phyloP scores from a whole-genome alignment of 2,329 filamentous ascomycete species.

The Calonectria pteridis region DNA sequence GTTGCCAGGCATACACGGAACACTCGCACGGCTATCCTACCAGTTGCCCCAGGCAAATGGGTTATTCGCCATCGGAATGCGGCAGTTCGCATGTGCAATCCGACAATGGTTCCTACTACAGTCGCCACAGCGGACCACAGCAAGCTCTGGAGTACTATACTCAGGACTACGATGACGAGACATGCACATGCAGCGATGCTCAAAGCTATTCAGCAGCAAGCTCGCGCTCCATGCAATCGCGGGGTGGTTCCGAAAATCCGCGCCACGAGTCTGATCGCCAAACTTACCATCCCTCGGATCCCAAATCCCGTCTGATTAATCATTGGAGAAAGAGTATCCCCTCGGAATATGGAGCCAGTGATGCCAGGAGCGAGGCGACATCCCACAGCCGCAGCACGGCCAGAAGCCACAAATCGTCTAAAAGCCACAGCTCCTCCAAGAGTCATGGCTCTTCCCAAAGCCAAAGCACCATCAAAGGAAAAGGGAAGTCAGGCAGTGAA shows the following conservation, averaged over 20 bases:
- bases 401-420: background rate
- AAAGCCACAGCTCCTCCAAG: background rate
- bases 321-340: background rate
- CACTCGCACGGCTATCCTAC: too few species aligned
- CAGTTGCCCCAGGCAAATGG: background rate
- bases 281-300: background rate
- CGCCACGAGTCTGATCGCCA: background rate
- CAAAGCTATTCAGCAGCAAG: background rate
- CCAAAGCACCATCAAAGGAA: background rate
- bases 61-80: background rate
- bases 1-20: background rate
- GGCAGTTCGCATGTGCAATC: background rate
- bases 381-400: background rate
- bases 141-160: background rate
- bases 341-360: background rate
- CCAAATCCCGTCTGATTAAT: background rate
- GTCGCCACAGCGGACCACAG: background rate
- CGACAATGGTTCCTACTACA: background rate
- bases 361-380: background rate
- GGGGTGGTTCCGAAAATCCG: background rate
- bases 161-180: background rate
- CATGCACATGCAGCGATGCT: background rate
- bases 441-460: background rate
- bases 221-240: background rate
- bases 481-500: background rate